phyloP scores from a whole-genome alignment of 371 early-diverging fungal species.

The Mortierella sp. region DNA sequence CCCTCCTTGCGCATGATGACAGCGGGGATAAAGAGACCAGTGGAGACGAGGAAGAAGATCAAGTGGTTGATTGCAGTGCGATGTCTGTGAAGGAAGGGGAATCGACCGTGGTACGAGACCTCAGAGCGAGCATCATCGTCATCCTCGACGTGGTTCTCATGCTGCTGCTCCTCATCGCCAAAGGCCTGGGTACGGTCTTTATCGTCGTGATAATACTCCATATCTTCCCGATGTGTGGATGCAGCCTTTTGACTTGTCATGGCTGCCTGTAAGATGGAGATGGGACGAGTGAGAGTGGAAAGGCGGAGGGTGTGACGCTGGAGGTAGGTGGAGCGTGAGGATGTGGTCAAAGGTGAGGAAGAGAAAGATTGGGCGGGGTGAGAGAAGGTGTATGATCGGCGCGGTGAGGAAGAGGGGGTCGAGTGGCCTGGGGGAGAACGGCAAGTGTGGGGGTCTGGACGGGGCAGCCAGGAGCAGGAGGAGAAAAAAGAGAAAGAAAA shows the following conservation, averaged over 20 bases:
- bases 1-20: conserved; percentile 44
- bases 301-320: background rate
- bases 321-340: background rate
- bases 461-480: too few relatives aligned
- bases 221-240: background rate
- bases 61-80: too few relatives aligned
- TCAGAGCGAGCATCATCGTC: background rate
- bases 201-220: background rate
- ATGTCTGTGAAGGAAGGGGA: too few relatives aligned
- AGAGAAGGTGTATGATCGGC: too few relatives aligned
- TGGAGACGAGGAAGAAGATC: conserved; percentile 40
- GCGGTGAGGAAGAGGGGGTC: too few relatives aligned
- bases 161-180: background rate
- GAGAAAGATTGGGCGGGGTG: background rate
- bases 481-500: too few relatives aligned
- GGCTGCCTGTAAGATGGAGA: background rate
- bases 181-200: too few relatives aligned
- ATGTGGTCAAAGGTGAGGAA: background rate
- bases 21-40: conserved; percentile 46
- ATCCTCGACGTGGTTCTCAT: background rate
- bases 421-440: too few relatives aligned
- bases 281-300: background rate
- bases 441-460: too few relatives aligned
- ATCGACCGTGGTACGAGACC: conserved; percentile 40
- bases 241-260: background rate